Evolutionary conservation across 345 rosid genomes (phyloP).

Genomic region (Pistacia atlantica): DNA sequence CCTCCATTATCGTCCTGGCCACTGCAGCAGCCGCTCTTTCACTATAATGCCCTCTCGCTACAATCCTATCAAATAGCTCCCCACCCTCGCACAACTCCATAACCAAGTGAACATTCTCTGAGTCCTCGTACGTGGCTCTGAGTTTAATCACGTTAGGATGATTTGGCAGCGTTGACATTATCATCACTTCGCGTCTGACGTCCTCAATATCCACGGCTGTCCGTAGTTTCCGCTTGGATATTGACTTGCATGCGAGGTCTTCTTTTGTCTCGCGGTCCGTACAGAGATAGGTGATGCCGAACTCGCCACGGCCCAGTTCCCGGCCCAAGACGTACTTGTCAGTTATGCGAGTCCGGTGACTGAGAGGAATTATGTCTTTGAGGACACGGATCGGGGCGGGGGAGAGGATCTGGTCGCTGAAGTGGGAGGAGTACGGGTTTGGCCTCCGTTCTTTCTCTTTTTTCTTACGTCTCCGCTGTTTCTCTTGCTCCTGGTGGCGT

Average conservation of each 20-base stretch:
- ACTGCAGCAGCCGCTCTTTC: conserved; percentile 90
- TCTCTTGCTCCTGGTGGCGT: conserved; percentile 15
- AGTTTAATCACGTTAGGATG: conserved; percentile 89
- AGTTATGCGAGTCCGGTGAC: conserved; percentile 67
- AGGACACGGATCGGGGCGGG: conserved; percentile 68
- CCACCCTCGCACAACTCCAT: conserved; percentile 99
- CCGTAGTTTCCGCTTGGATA: conserved; percentile 82
- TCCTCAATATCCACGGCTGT: conserved; percentile 92
- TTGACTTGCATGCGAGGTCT: conserved; percentile 85
- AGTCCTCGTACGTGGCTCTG: conserved; percentile 88
- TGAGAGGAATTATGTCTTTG: conserved; percentile 63
- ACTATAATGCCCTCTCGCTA: conserved; percentile 92
- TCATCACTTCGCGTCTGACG: conserved; percentile 91
- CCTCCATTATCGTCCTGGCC: conserved; percentile 82
- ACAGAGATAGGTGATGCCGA: conserved; percentile 90
- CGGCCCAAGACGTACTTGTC: conserved; percentile 87
- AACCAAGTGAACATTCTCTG: conserved; percentile 86
- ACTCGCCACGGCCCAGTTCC: conserved; percentile 93
- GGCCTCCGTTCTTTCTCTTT: conserved; percentile 40
- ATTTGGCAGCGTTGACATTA: conserved; percentile 82
- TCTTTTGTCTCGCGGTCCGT: conserved; percentile 78
- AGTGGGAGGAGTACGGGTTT: conserved; percentile 53
- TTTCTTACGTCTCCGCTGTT: conserved; percentile 24
- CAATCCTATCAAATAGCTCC: conserved; percentile 91
- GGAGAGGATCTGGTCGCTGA: conserved; percentile 39